phyloP scores from a whole-genome alignment of 345 rosid genomes.

The Eucalyptus lansdowneana region DNA sequence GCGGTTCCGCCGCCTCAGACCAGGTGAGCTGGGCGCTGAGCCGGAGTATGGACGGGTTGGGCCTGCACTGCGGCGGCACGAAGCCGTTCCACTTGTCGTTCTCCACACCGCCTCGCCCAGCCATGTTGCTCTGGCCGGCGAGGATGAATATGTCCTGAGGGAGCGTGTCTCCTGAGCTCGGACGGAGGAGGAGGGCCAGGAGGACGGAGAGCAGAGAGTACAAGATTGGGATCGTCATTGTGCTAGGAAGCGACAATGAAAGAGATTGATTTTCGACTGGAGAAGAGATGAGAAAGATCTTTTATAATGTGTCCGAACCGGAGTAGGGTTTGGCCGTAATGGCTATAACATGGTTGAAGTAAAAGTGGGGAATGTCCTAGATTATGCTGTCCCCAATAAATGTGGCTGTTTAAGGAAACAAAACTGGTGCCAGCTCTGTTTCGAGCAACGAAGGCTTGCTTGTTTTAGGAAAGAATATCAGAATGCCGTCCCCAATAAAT shows the following conservation, averaged over 20 bases:
- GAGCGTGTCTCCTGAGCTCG: too few species aligned
- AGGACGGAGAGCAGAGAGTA: too few species aligned
- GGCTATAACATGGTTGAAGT: background rate
- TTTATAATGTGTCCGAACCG: background rate
- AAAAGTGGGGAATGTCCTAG: background rate
- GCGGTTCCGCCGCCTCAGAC: too few species aligned
- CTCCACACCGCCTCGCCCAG: constrained; percentile 17
- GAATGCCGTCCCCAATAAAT: too few species aligned
- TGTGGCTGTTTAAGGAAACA: background rate
- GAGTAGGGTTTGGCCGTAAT: background rate
- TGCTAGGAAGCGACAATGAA: background rate
- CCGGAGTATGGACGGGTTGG: too few species aligned
- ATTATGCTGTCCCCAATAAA: background rate
- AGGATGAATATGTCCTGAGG: too few species aligned
- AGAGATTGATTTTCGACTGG: background rate
- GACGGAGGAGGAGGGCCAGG: too few species aligned
- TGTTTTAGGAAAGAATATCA: background rate
- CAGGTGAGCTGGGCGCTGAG: too few species aligned
- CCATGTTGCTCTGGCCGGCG: background rate
- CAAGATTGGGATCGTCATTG: background rate
- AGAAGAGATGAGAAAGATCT: background rate
- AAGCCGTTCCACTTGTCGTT: too few species aligned
- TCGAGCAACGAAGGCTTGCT: background rate
- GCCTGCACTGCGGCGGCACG: too few species aligned
- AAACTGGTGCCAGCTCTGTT: background rate